phyloP scores from a whole-genome alignment of 2,329 filamentous ascomycete species.

The Sporothrix mexicana region DNA sequence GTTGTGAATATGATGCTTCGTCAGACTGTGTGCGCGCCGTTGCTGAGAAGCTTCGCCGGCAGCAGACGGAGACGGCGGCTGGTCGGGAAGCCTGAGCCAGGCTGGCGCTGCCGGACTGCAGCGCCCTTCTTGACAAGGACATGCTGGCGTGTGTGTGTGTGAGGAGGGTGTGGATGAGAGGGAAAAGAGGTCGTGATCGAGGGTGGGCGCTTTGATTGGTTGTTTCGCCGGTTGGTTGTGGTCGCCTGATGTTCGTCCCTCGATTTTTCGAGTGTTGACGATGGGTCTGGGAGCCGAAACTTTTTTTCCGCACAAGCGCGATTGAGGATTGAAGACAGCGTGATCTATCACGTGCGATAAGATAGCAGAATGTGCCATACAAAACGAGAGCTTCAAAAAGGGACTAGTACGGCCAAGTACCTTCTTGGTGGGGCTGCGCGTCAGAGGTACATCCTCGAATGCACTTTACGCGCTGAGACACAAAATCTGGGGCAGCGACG shows the following conservation, averaged over 20 bases:
- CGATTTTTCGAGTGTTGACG: conserved; percentile 2
- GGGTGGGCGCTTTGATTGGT: neutral
- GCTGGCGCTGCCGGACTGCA: conserved; percentile 40
- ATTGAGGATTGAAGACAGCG: neutral
- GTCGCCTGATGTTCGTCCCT: conserved; percentile 12
- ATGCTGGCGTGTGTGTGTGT: conserved; percentile 7
- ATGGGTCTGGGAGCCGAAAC: conserved; percentile 22
- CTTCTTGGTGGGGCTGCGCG: neutral
- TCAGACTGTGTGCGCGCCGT: neutral
- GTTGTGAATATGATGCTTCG: neutral
- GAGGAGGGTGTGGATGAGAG: neutral
- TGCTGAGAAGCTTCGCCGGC: conserved; percentile 16
- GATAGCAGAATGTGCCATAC: neutral
- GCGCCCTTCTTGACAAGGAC: conserved; percentile 40
- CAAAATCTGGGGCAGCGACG: conserved; percentile 16
- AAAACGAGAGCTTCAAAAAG: neutral
- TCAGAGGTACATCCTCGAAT: neutral
- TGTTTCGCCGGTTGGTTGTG: conserved; percentile 4
- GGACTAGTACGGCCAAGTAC: conserved; percentile 3
- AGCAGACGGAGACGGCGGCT: conserved; percentile 9
- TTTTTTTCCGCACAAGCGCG: conserved; percentile 28
- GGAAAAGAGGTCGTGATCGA: neutral
- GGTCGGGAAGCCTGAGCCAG: conserved; percentile 6
- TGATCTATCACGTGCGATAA: conserved; percentile 31
- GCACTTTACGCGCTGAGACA: conserved; percentile 24